These are phyloP conservation scores for Hordeum marinum DNA, from an alignment of 176 grass and related monocot species.

Conservation along the genomic window DNA sequence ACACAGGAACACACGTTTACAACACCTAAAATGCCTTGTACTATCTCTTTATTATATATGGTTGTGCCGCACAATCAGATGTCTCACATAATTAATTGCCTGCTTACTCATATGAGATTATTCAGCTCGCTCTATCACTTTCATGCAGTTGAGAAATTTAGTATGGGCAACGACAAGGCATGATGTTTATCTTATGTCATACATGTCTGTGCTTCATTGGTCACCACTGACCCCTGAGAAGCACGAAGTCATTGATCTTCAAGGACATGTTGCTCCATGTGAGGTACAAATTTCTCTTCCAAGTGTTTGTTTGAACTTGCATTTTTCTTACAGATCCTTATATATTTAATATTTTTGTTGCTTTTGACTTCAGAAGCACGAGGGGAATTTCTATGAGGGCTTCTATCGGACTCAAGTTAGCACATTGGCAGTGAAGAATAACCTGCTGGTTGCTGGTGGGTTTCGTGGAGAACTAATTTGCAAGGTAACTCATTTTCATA, in stretches of 20 bases:
- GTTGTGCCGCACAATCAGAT: conserved; percentile 9
- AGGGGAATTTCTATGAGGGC: conserved; percentile 71
- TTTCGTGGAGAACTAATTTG: conserved; percentile 88
- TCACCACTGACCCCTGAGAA: conserved; percentile 52
- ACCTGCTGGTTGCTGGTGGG: conserved; percentile 78
- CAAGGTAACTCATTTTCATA: conserved; percentile 52
- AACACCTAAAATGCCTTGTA: background rate
- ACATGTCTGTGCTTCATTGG: conserved; percentile 78
- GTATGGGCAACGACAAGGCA: conserved; percentile 82
- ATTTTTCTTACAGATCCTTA: background rate
- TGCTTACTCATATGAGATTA: background rate
- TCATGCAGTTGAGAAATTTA: conserved; percentile 85
- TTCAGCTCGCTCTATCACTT: background rate
- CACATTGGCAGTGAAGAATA: conserved; percentile 73
- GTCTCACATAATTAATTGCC: background rate
- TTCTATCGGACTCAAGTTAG: conserved; percentile 79
- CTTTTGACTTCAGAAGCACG: conserved; percentile 59
- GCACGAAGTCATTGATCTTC: conserved; percentile 59
- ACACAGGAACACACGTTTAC: background rate
- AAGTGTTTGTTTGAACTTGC: background rate
- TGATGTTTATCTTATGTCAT: conserved; percentile 77
- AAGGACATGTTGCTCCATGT: conserved; percentile 54
- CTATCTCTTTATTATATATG: background rate
- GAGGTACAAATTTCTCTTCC: conserved; percentile 50
- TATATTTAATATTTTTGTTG: conserved; percentile 14